These are phyloP conservation scores for Eimeria falciformis DNA, from an alignment of 169 alveolate species.

Conservation along the genomic window DNA sequence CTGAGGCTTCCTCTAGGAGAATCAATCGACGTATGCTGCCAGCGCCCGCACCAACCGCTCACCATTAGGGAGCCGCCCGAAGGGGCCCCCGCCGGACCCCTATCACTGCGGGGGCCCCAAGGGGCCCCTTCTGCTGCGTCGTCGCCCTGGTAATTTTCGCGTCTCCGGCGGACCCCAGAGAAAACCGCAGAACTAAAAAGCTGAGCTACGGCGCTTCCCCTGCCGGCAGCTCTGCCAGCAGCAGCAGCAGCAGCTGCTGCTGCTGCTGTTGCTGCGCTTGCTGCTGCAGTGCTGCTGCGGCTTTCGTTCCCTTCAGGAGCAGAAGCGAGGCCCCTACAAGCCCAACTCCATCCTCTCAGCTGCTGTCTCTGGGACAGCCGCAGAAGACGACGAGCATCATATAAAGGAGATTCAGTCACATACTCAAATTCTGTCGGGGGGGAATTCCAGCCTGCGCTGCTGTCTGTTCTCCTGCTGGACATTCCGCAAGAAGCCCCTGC, in stretches of 20 bases:
- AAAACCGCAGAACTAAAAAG: conserved; percentile 17
- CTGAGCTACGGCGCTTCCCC: conserved; percentile 23
- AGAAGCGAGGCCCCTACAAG: conserved; percentile 29
- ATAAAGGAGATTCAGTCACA: conserved; percentile 36
- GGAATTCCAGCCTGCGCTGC: conserved; percentile 49
- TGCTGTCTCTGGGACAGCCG: conserved; percentile 30
- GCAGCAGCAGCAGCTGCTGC: conserved; percentile 44
- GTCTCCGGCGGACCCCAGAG: neutral
- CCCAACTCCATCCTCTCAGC: conserved; percentile 6
- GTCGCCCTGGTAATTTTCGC: neutral
- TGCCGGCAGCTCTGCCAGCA: neutral
- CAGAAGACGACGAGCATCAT: conserved; percentile 25
- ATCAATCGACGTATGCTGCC: conserved; percentile 52
- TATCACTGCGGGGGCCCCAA: neutral
- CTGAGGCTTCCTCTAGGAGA: neutral
- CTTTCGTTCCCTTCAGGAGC: neutral
- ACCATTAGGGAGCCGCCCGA: too few species aligned
- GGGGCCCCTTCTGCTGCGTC: neutral
- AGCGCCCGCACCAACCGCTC: conserved; percentile 53
- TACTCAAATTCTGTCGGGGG: conserved; percentile 55
- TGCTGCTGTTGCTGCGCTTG: neutral
- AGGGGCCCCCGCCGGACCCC: conserved; percentile 4
- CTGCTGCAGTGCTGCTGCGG: conserved; percentile 2
- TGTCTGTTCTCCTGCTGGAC: conserved; percentile 15
- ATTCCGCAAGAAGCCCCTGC: too few species aligned